Conservation (phyloP, 805 yeast genomes). For the Starmerella riodocensis region DNA sequence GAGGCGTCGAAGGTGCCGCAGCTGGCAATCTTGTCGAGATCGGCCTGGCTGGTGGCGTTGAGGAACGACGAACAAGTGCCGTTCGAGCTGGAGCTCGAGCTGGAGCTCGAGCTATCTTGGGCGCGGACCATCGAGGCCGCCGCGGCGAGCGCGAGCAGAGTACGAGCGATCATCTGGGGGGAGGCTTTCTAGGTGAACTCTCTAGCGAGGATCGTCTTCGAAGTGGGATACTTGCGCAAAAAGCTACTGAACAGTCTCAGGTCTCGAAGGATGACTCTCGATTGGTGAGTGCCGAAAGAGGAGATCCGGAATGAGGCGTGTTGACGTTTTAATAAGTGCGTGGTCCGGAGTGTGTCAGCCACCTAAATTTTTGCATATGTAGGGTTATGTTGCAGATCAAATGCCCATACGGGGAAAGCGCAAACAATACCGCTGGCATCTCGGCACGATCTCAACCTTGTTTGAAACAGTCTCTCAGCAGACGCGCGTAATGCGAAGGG, state of each 20-base stretch:
- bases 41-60: slow-evolving; percentile 72
- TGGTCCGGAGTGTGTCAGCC: slow-evolving; percentile 13
- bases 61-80: slow-evolving; percentile 27
- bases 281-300: too few relatives aligned
- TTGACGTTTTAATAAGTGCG: slow-evolving; percentile 11
- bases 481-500: too few relatives aligned
- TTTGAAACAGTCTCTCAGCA: too few relatives aligned
- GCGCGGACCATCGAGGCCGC: slow-evolving; percentile 17
- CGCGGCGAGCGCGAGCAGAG: slow-evolving; percentile 8
- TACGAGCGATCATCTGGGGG: background rate
- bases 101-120: slow-evolving; percentile 1
- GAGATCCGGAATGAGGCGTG: too few relatives aligned
- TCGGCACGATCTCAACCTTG: too few relatives aligned
- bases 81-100: background rate
- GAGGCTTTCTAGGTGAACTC: too few relatives aligned
- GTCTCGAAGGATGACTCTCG: background rate
- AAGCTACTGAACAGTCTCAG: too few relatives aligned
- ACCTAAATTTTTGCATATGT: slow-evolving; percentile 6
- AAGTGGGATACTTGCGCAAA: too few relatives aligned
- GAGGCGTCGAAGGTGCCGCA: slow-evolving; percentile 78
- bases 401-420: background rate
- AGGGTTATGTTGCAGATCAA: slow-evolving; percentile 9
- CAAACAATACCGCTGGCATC: too few relatives aligned
- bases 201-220: too few relatives aligned
- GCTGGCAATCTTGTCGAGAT: slow-evolving; percentile 55